Percentiles rank a stretch among this genome's conserved stretches.
These are phyloP conservation scores for Penicillium janthinellum DNA, from an alignment of 2,329 filamentous ascomycete species.

Conservation along the genomic window DNA sequence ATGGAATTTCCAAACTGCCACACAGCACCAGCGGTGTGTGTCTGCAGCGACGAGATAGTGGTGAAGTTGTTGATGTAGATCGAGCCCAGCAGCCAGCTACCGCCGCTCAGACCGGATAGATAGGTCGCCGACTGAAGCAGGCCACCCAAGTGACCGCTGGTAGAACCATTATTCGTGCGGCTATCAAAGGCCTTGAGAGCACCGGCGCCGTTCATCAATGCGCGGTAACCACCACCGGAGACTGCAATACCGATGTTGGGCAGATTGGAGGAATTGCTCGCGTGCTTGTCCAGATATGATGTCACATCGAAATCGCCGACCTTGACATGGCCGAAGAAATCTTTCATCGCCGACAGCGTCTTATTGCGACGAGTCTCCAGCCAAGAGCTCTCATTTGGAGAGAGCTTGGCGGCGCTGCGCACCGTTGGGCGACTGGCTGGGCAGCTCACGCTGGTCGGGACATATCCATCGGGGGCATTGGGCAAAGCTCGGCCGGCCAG, in stretches of 20 bases:
- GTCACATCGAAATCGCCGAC: constrained; percentile 79
- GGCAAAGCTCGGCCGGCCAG: constrained; percentile 50
- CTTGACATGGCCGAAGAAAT: constrained; percentile 70
- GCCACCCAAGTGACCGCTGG: constrained; percentile 72
- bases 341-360: constrained; percentile 71
- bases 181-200: constrained; percentile 77
- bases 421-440: constrained; percentile 69
- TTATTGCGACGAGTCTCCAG: constrained; percentile 69
- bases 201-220: constrained; percentile 85
- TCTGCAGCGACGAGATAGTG: constrained; percentile 54
- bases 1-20: constrained; percentile 49
- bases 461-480: constrained; percentile 69
- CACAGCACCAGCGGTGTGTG: constrained; percentile 20
- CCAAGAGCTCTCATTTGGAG: constrained; percentile 73
- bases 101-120: constrained; percentile 77
- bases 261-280: constrained; percentile 57
- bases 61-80: constrained; percentile 82
- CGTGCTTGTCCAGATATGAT: constrained; percentile 66
- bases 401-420: constrained; percentile 65
- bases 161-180: constrained; percentile 65
- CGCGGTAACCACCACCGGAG: constrained; percentile 84
- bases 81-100: constrained; percentile 81
- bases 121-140: constrained; percentile 82
- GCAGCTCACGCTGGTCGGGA: constrained; percentile 68
- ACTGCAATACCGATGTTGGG: constrained; percentile 76